phyloP scores from a whole-genome alignment of 1,284 basidiomycete species.

The Sporisorium scitamineum region DNA sequence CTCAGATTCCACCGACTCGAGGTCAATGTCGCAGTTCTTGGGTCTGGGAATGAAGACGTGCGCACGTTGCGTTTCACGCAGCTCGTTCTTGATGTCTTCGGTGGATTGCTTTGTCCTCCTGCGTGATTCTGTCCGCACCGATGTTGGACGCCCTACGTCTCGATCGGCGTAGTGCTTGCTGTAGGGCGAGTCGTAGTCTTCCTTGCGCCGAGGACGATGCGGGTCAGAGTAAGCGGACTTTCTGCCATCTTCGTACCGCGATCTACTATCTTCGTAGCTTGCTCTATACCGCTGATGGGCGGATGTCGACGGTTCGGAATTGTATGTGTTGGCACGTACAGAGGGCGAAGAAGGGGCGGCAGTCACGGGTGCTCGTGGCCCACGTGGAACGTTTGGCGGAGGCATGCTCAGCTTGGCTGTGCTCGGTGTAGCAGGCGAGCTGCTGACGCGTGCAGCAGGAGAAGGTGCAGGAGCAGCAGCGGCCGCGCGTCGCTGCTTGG shows the following conservation, averaged over 20 bases:
- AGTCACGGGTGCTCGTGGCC: constrained; percentile 13
- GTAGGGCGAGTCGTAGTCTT: constrained; percentile 8
- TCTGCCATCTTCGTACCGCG: constrained; percentile 8
- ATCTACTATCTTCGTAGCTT: constrained; percentile 4
- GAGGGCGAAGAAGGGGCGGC: constrained; percentile 15
- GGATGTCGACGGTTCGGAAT: constrained; percentile 3
- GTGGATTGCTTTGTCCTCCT: constrained; percentile 17
- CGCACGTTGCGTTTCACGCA: constrained; percentile 31
- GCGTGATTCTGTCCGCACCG: not conserved
- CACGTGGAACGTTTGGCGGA: constrained; percentile 30
- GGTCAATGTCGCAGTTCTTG: constrained; percentile 42
- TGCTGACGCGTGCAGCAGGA: constrained; percentile 3
- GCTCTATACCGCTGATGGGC: constrained; percentile 5
- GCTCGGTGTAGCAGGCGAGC: constrained; percentile 23
- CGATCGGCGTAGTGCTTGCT: constrained; percentile 11
- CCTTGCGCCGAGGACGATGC: constrained; percentile 11
- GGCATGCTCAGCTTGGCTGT: constrained; percentile 30
- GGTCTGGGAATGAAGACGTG: constrained; percentile 56
- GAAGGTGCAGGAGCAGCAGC: not conserved
- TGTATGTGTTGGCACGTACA: constrained; percentile 4
- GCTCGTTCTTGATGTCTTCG: constrained; percentile 23
- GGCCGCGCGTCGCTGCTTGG: constrained; percentile 14
- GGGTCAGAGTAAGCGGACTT: constrained; percentile 5
- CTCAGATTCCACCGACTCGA: constrained; percentile 48
- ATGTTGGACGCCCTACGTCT: not conserved